These are phyloP conservation scores for Polytolypa hystricis DNA, from an alignment of 2,329 filamentous ascomycete genomes.

Conservation along the genomic window DNA sequence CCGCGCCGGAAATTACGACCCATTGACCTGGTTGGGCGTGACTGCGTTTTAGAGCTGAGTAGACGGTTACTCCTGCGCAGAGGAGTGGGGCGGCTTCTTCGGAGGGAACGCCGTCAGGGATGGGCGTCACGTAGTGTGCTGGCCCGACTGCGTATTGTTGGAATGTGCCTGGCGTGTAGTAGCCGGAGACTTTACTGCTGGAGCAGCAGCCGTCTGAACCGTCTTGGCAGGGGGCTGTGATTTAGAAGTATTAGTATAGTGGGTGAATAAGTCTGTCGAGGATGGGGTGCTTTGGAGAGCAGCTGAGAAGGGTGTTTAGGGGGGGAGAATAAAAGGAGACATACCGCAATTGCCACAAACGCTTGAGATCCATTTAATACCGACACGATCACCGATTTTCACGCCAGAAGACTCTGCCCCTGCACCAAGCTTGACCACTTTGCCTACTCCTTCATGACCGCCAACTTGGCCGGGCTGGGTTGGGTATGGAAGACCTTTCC, in stretches of 20 bases:
- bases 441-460: conserved; percentile 58
- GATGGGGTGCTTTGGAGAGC: neutral
- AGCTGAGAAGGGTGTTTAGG: neutral
- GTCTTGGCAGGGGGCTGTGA: conserved; percentile 38
- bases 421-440: conserved; percentile 54
- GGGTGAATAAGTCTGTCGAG: neutral
- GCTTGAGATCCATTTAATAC: conserved; percentile 56
- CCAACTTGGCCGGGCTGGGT: conserved; percentile 53
- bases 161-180: conserved; percentile 61
- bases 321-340: too few relatives aligned
- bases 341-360: conserved; percentile 45
- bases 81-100: conserved; percentile 56
- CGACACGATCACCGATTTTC: conserved; percentile 57
- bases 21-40: conserved; percentile 48
- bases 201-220: conserved; percentile 46
- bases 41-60: conserved; percentile 52
- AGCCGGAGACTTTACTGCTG: conserved; percentile 51
- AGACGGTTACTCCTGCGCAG: conserved; percentile 58
- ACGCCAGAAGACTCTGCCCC: conserved; percentile 45
- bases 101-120: conserved; percentile 50
- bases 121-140: conserved; percentile 58
- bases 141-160: conserved; percentile 56
- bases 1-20: conserved; percentile 50
- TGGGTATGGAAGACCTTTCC: conserved; percentile 46
- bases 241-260: conserved; percentile 5